These are phyloP conservation scores for Niveomyces coronatus DNA, from an alignment of 2,329 filamentous ascomycete genomes.

Conservation along the genomic window DNA sequence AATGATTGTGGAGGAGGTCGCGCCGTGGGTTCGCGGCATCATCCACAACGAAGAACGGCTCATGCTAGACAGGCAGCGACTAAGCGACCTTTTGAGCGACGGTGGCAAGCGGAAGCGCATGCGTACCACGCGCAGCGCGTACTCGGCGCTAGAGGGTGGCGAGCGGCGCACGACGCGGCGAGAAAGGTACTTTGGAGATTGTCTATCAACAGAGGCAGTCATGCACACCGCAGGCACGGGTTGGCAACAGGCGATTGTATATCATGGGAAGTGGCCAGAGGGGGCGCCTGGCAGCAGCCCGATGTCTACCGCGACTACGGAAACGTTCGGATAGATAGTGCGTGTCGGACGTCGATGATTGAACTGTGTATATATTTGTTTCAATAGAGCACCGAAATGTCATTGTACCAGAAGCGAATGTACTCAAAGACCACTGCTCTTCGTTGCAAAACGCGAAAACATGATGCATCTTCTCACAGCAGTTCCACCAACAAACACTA, in stretches of 20 bases:
- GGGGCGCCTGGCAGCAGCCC: slow-evolving; percentile 2
- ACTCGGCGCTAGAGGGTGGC: slow-evolving; percentile 69
- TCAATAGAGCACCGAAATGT: too few relatives aligned
- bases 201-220: slow-evolving; percentile 50
- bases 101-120: slow-evolving; percentile 42
- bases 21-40: slow-evolving; percentile 83
- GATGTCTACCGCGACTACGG: not conserved
- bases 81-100: slow-evolving; percentile 53
- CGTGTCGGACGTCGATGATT: not conserved
- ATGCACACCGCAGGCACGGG: slow-evolving; percentile 49
- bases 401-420: too few relatives aligned
- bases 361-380: too few relatives aligned
- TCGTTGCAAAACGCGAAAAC: too few relatives aligned
- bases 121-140: slow-evolving; percentile 62
- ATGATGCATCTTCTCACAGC: too few relatives aligned
- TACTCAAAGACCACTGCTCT: too few relatives aligned
- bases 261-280: not conserved
- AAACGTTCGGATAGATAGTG: not conserved
- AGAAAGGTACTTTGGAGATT: slow-evolving; percentile 61
- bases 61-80: slow-evolving; percentile 53
- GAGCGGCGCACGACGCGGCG: slow-evolving; percentile 54
- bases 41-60: slow-evolving; percentile 64
- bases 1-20: slow-evolving; percentile 64
- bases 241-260: slow-evolving; percentile 24
- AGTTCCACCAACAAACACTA: too few relatives aligned